Conservation (phyloP, 345 rosid genomes). For the Lagerstroemia speciosa region DNA sequence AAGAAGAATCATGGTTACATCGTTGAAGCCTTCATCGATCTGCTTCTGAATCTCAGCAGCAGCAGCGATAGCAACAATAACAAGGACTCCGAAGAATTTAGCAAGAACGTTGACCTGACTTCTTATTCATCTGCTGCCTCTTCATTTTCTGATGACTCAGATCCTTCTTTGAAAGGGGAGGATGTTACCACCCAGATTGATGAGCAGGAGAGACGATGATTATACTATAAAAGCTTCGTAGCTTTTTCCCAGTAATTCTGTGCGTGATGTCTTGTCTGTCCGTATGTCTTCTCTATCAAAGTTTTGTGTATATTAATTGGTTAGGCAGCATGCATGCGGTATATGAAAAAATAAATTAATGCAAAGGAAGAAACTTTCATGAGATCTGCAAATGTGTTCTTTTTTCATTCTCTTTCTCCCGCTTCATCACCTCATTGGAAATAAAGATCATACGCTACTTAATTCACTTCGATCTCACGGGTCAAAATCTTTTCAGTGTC, state of each 20-base stretch:
- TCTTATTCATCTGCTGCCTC: conserved; percentile 40
- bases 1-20: conserved; percentile 64
- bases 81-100: not conserved
- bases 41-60: conserved; percentile 34
- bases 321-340: no score
- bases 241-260: no score
- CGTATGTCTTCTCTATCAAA: no score
- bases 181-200: not conserved
- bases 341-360: no score
- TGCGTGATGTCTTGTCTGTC: not conserved
- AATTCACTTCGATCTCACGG: not conserved
- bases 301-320: not conserved
- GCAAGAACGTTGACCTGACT: conserved; percentile 14
- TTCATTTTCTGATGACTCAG: conserved; percentile 24
- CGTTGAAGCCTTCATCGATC: conserved; percentile 68
- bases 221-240: no score
- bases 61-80: not conserved
- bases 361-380: not conserved
- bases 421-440: not conserved
- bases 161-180: conserved; percentile 1
- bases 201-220: not conserved
- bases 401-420: not conserved
- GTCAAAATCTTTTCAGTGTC: not conserved
- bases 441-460: not conserved
- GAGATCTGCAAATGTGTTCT: not conserved